Evolutionary conservation across 164 flowering plant species (phyloP).

Genomic region (Vitis rotundifolia): DNA sequence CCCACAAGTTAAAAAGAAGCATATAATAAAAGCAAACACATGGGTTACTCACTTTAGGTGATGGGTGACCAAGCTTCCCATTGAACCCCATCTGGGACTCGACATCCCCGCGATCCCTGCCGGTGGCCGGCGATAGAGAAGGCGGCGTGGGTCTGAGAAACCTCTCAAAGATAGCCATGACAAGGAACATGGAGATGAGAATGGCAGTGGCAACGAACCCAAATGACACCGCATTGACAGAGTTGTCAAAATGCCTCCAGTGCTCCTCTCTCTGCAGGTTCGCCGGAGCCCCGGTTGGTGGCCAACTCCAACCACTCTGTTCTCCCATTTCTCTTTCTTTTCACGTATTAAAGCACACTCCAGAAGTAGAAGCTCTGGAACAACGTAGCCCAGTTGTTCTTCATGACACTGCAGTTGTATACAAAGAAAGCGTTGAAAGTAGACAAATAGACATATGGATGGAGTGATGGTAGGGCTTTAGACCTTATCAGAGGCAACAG

Average conservation of each 20-base stretch:
- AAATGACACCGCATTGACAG: constrained; percentile 87
- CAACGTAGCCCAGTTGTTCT: neutral
- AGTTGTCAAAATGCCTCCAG: constrained; percentile 68
- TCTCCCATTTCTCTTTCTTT: constrained; percentile 13
- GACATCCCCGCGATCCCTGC: constrained; percentile 29
- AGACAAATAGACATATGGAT: neutral
- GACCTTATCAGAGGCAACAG: neutral
- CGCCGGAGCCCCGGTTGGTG: constrained; percentile 45
- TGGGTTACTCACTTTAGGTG: constrained; percentile 53
- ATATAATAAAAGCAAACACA: neutral
- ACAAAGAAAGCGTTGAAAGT: neutral
- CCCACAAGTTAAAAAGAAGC: neutral
- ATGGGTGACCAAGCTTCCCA: constrained; percentile 51
- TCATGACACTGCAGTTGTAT: constrained; percentile 2
- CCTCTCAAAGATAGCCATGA: constrained; percentile 89
- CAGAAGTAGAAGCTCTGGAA: neutral
- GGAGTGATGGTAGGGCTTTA: neutral
- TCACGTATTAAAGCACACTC: no score
- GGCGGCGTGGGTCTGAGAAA: constrained; percentile 58
- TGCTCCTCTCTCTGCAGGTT: constrained; percentile 53
- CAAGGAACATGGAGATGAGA: constrained; percentile 83
- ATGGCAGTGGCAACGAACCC: constrained; percentile 95
- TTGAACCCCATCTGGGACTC: constrained; percentile 45
- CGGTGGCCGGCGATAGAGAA: constrained; percentile 22
- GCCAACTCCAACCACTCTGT: constrained; percentile 27